Base-by-base conservation (phyloP, 768 basidiomycete species). In the Pleurotus platypus region DNA sequence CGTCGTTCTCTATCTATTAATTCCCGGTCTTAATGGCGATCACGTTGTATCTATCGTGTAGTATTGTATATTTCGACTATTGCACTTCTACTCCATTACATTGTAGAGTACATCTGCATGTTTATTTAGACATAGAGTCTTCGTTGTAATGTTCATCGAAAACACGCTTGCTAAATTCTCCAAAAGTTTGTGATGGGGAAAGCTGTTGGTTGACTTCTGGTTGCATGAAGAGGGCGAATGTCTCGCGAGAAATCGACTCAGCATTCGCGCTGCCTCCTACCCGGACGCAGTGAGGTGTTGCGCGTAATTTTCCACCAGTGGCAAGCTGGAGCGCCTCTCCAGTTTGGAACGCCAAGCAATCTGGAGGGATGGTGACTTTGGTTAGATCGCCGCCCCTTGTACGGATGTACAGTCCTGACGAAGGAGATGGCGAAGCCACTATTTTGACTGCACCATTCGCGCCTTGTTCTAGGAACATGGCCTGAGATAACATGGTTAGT, bases 231-330 rank as follows among this genome's bases (percentile, higher is more conserved):
- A 94, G 69, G 8, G 90, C 91, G 64, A 93, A 92, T 0, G 97
- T 98, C 70, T 98, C 94, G 53, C 96, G 78, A 24, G 80, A 81
- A 48, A 94, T 79, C 22, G 70, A 73, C 7, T 78, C 79, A 11
- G 73, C 68, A 13, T 75, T 72, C 51, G 69, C 58, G 38, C 73
- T 74, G 3, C 69, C 69, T 5, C 87, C 92, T 4, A 92, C 86
- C 59, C 87, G 83, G 43, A 98, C 96, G 62, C 92, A 97, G 63
- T 98, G 96, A 11, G 96, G 96, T 0, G 97, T 99, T 0, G 97
- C 97, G 43, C 87, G 82, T 13, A 99, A 77, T 56, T 78, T 82
- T 12, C 86, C 84, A 8, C 79, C 84, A 1, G 96, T 98, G 20
- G 95, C 87, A 20, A 98, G 76, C 69, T 97, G 87, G 18, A 99